These are phyloP conservation scores for Macadamia tetraphylla DNA, from an alignment of 164 flowering plant species.

Conservation along the genomic window DNA sequence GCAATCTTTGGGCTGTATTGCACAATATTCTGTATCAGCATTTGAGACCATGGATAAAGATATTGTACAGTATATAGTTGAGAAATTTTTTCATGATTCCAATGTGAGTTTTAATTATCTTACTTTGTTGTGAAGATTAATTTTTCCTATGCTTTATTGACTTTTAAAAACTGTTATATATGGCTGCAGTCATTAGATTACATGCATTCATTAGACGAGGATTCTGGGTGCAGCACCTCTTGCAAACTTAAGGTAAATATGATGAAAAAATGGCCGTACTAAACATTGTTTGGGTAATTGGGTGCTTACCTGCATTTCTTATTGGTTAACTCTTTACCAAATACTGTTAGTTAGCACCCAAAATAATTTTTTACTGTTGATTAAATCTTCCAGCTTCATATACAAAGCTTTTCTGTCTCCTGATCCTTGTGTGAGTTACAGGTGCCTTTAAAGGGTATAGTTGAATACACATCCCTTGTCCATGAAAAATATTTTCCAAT, in stretches of 20 bases:
- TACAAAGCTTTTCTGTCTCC: no score
- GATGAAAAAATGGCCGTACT: no score
- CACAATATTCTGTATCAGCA: conserved; percentile 51
- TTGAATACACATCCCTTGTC: no score
- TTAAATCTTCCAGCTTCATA: no score
- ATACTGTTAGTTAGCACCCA: no score
- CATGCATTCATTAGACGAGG: conserved; percentile 17
- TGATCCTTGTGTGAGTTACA: no score
- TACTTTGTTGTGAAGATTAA: background rate
- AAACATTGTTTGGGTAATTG: no score
- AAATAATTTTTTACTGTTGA: no score
- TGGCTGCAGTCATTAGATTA: conserved; percentile 35
- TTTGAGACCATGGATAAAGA: conserved; percentile 47
- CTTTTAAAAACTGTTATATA: conserved; percentile 4
- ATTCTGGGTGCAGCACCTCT: conserved; percentile 31
- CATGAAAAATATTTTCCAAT: no score
- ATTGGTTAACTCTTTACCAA: no score
- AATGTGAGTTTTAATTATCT: conserved; percentile 16
- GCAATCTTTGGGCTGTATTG: conserved; percentile 82
- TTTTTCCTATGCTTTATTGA: conserved; percentile 4
- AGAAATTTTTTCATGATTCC: conserved; percentile 39
- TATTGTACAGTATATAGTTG: conserved; percentile 34
- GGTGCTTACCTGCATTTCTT: no score
- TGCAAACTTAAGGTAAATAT: conserved; percentile 56
- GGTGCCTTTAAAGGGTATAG: no score